These are phyloP conservation scores for Magnaporthales sp. DNA, from an alignment of 2,329 filamentous ascomycete genomes.

Conservation along the genomic window DNA sequence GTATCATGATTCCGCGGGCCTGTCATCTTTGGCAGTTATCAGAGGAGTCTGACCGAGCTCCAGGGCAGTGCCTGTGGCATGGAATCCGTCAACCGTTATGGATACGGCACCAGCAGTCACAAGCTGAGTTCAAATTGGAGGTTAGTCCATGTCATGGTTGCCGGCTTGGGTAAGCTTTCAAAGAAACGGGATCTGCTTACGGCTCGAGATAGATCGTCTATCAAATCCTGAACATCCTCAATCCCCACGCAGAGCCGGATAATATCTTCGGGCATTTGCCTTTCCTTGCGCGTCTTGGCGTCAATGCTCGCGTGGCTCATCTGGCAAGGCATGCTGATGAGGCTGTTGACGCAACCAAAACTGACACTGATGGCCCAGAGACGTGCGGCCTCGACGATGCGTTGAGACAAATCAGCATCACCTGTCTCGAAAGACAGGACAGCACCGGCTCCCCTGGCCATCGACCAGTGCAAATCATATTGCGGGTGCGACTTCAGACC, in stretches of 20 bases:
- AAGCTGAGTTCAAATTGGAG: neutral
- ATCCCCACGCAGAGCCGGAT: slow-evolving; percentile 95
- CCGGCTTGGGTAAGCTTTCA: neutral
- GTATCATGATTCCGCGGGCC: neutral
- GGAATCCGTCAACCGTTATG: slow-evolving; percentile 6
- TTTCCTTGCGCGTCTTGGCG: slow-evolving; percentile 79
- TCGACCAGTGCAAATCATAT: slow-evolving; percentile 91
- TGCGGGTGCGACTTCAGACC: slow-evolving; percentile 92
- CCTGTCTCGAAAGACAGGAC: slow-evolving; percentile 96
- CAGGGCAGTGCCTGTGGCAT: slow-evolving; percentile 4
- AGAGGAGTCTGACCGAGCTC: slow-evolving; percentile 3
- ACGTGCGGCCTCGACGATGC: slow-evolving; percentile 87
- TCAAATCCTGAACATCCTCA: slow-evolving; percentile 82
- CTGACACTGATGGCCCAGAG: slow-evolving; percentile 95
- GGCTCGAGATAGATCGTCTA: slow-evolving; percentile 85
- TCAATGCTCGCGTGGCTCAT: slow-evolving; percentile 99
- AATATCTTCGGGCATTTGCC: slow-evolving; percentile 92
- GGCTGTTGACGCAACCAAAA: slow-evolving; percentile 94
- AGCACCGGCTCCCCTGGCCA: slow-evolving; percentile 88
- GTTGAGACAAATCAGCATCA: slow-evolving; percentile 71
- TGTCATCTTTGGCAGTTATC: neutral
- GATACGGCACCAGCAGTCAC: slow-evolving; percentile 6
- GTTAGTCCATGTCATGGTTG: neutral
- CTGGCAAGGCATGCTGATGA: slow-evolving; percentile 98
- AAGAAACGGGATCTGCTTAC: slow-evolving; percentile 44